Evolutionary conservation across 805 yeast species (phyloP).

Genomic region (Zygotorulaspora danielsina): DNA sequence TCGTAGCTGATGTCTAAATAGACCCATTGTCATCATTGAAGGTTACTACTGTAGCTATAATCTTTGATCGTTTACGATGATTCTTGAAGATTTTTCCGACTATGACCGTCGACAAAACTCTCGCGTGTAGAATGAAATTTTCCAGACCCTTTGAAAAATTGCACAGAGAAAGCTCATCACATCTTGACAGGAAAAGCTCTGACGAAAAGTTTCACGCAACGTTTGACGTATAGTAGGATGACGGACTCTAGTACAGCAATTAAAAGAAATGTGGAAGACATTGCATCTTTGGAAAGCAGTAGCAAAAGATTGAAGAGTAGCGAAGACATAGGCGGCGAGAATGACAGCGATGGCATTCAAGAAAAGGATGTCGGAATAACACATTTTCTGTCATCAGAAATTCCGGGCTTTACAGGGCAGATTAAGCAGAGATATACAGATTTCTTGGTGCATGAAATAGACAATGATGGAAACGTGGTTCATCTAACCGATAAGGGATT

Average conservation of each 20-base stretch:
- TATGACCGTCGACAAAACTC: background rate
- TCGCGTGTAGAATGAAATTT: constrained; percentile 14
- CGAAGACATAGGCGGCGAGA: constrained; percentile 1
- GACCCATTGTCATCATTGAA: no score
- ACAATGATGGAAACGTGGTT: constrained; percentile 59
- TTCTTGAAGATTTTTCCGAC: background rate
- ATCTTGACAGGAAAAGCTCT: background rate
- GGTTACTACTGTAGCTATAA: background rate
- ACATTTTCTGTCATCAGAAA: constrained; percentile 50
- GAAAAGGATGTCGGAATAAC: constrained; percentile 89
- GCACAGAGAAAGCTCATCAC: constrained; percentile 7
- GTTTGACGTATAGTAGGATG: constrained; percentile 6
- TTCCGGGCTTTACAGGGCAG: constrained; percentile 68
- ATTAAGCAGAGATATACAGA: constrained; percentile 90
- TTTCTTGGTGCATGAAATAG: constrained; percentile 88
- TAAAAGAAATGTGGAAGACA: constrained; percentile 25
- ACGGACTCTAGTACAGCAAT: constrained; percentile 3
- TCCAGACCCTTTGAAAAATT: constrained; percentile 6
- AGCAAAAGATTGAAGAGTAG: constrained; percentile 22
- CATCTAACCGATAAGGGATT: constrained; percentile 74
- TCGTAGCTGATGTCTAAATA: no score
- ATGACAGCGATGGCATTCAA: constrained; percentile 42
- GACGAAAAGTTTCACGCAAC: no score
- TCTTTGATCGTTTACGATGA: constrained; percentile 9
- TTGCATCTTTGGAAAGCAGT: constrained; percentile 12